Percentiles rank a stretch among this genome's conserved stretches.
phyloP scores from a whole-genome alignment of 2,329 filamentous ascomycete species.

The Lachnellula subtilissima region DNA sequence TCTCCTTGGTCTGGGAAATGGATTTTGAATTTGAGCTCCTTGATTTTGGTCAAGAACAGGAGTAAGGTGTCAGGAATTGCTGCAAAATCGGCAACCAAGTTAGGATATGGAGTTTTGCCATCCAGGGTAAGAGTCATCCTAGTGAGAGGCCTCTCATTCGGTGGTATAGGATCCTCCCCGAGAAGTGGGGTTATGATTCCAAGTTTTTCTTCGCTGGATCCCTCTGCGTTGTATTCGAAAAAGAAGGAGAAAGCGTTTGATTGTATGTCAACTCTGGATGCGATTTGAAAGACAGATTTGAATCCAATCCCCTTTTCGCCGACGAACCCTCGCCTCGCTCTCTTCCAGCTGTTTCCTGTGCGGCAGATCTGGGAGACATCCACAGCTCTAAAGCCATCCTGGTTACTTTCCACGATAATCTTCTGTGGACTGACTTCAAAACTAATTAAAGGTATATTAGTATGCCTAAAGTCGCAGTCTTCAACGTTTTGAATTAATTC shows the following conservation, averaged over 20 bases:
- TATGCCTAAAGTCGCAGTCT: slow-evolving; percentile 37
- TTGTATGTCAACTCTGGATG: slow-evolving; percentile 32
- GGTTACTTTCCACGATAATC: slow-evolving; percentile 37
- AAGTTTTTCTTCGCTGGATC: slow-evolving; percentile 1
- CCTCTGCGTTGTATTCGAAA: slow-evolving; percentile 5
- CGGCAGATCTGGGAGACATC: slow-evolving; percentile 36
- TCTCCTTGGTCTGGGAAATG: background rate
- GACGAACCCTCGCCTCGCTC: slow-evolving; percentile 23
- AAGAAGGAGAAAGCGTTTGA: slow-evolving; percentile 13
- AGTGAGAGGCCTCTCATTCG: slow-evolving; percentile 3
- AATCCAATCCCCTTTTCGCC: slow-evolving; percentile 37
- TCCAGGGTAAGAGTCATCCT: slow-evolving; percentile 9
- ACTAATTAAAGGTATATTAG: slow-evolving; percentile 14
- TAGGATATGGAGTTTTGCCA: background rate
- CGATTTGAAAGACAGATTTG: slow-evolving; percentile 33
- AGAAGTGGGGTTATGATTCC: slow-evolving; percentile 12
- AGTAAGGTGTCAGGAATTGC: slow-evolving; percentile 5
- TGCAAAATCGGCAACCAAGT: slow-evolving; percentile 2
- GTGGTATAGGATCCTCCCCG: slow-evolving; percentile 5
- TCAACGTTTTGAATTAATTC: slow-evolving; percentile 53
- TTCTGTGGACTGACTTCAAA: slow-evolving; percentile 9
- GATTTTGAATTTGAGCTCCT: slow-evolving; percentile 3
- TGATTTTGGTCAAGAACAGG: slow-evolving; percentile 10
- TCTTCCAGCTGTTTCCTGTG: slow-evolving; percentile 35
- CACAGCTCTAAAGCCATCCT: slow-evolving; percentile 32